Evolutionary conservation across 495 filamentous ascomycete genomes (phyloP), one percentile per base, ranked within the genome.

Genomic region (Chaetomium cochliodes): DNA sequence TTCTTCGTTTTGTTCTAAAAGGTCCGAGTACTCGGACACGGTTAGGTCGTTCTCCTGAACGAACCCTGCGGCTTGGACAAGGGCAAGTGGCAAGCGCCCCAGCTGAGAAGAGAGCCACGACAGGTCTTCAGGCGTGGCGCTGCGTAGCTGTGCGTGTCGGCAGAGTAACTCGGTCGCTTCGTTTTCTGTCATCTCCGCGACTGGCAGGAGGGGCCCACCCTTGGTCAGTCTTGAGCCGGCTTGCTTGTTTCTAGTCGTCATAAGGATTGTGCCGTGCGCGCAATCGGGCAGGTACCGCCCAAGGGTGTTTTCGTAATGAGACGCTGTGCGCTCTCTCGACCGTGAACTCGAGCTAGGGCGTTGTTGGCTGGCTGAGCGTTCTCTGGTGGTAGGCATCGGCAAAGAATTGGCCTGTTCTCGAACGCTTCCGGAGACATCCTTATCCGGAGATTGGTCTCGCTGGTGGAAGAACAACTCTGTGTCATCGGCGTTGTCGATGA

Each of bases 401-500:
- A n/a, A n/a, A n/a, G n/a, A n/a, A n/a, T n/a, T n/a, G n/a, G n/a
- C n/a, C n/a, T n/a, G n/a, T n/a, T n/a, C n/a, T n/a, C n/a, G n/a
- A n/a, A n/a, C n/a, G n/a, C n/a, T n/a, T n/a, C n/a, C n/a, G n/a
- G n/a, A n/a, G n/a, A n/a, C n/a, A n/a, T n/a, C n/a, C n/a, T n/a
- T n/a, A n/a, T n/a, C n/a, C n/a, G n/a, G 18, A 18, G 44, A 6
- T 18, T 46, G 11, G 49, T 23, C 22, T 50, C 30, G 47, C 20
- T 50, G 47, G 22, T 20, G n/a, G 20, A 25, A 23, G 20, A 23
- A 25, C 20, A 16, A 7, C 47, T 25, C 44, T n/a, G 11, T 7
- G 22, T 7, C 37, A 26, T 41, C 81, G 11, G 79, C 81, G 62
- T 82, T 84, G 66, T 86, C 82, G 28, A 85, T 72, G n/a, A 84